These are phyloP conservation scores for Schizosaccharomyces osmophilus DNA, from an alignment of 805 yeast genomes.

Conservation along the genomic window DNA sequence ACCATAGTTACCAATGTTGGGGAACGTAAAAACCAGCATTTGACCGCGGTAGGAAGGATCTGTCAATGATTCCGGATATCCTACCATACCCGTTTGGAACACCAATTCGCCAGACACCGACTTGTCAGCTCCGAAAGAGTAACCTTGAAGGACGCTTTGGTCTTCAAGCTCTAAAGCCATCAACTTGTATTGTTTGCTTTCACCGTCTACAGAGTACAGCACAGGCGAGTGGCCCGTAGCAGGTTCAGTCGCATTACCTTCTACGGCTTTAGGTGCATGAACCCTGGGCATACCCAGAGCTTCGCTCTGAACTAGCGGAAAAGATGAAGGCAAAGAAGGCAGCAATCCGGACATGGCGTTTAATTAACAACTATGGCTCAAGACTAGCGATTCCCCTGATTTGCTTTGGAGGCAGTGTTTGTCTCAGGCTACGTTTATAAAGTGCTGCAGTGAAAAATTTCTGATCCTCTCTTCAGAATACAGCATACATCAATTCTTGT, in stretches of 20 bases:
- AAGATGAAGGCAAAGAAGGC: neutral
- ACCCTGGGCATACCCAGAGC: neutral
- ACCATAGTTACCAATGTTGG: slow-evolving; percentile 94
- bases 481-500: neutral
- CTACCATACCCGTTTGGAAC: slow-evolving; percentile 90
- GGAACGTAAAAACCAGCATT: slow-evolving; percentile 88
- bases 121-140: slow-evolving; percentile 84
- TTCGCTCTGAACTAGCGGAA: neutral
- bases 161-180: slow-evolving; percentile 18
- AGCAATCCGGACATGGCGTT: neutral
- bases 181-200: neutral
- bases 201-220: neutral
- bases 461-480: neutral
- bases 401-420: neutral
- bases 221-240: neutral
- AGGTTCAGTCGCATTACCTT: neutral
- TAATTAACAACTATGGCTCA: neutral
- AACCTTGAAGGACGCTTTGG: slow-evolving; percentile 83
- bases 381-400: neutral
- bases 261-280: neutral
- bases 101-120: slow-evolving; percentile 93
- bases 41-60: slow-evolving; percentile 97
- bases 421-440: neutral
- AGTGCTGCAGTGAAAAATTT: neutral
- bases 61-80: slow-evolving; percentile 96